Percentiles rank a stretch among this genome's conserved stretches.
Evolutionary conservation across 164 flowering plant species (phyloP).

Genomic region (Magnolia changhungtana): DNA sequence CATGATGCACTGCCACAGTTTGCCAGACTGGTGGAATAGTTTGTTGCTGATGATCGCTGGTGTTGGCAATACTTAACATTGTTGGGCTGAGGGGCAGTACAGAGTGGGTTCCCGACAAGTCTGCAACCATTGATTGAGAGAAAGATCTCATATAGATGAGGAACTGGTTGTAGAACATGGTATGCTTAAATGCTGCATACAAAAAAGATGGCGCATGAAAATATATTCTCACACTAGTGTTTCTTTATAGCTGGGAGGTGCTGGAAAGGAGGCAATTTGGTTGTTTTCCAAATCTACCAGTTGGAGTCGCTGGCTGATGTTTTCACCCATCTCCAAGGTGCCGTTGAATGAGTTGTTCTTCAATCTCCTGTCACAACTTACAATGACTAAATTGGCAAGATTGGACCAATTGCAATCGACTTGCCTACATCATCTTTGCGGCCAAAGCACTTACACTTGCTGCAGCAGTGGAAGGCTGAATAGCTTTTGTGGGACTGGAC

Average conservation of each 20-base stretch:
- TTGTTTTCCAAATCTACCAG: conserved; percentile 78
- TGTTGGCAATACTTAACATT: conserved; percentile 53
- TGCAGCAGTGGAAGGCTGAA: conserved; percentile 69
- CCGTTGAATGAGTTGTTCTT: conserved; percentile 61
- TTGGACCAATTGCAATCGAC: conserved; percentile 30
- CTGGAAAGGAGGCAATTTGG: conserved; percentile 38
- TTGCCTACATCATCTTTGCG: neutral
- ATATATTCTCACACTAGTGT: conserved; percentile 51
- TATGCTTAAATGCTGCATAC: conserved; percentile 12
- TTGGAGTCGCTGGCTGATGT: conserved; percentile 61
- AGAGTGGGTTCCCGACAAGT: conserved; percentile 77
- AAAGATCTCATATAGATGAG: neutral
- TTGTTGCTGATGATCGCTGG: conserved; percentile 25
- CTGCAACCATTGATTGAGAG: conserved; percentile 25
- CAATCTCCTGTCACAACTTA: conserved; percentile 50
- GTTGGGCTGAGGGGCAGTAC: conserved; percentile 30
- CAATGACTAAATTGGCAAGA: conserved; percentile 17
- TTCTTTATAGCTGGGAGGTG: conserved; percentile 44
- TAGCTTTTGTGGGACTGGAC: conserved; percentile 47
- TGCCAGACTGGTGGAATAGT: conserved; percentile 68
- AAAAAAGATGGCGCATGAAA: neutral
- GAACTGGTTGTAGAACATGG: neutral
- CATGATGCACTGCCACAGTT: conserved; percentile 53
- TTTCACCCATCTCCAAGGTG: conserved; percentile 55
- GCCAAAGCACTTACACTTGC: conserved; percentile 16